phyloP scores from a whole-genome alignment of 495 filamentous ascomycete genomes.

The Evernia prunastri region DNA sequence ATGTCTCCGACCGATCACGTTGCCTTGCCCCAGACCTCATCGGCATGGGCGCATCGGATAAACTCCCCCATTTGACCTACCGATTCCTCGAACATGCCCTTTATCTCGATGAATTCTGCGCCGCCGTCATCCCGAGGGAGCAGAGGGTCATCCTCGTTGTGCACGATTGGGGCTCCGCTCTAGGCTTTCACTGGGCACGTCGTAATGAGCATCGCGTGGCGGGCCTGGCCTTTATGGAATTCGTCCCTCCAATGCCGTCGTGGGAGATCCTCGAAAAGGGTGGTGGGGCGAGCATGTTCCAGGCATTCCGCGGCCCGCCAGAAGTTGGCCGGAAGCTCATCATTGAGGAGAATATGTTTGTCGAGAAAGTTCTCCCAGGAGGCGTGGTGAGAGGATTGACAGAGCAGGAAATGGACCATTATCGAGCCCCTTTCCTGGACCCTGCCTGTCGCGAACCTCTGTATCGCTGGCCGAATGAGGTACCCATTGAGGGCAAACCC shows the following conservation, averaged over 20 bases:
- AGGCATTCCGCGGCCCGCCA: neutral
- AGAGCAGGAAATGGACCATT: neutral
- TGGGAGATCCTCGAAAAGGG: neutral
- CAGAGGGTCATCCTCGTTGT: neutral
- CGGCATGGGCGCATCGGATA: neutral
- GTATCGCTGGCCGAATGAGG: neutral
- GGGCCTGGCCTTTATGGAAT: neutral
- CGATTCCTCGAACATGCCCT: neutral
- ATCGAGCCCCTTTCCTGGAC: neutral
- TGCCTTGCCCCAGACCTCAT: neutral
- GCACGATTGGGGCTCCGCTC: conserved; percentile 1
- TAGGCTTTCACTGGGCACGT: neutral
- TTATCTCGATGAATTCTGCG: neutral
- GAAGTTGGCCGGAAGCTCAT: conserved; percentile 1
- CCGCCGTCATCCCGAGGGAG: neutral
- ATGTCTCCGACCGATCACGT: neutral
- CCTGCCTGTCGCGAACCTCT: neutral
- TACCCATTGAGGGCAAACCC: neutral
- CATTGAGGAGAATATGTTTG: neutral
- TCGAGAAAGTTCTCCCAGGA: neutral
- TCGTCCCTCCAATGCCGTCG: neutral
- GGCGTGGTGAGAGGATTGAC: neutral
- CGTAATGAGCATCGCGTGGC: neutral
- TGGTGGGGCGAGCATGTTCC: neutral
- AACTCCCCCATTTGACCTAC: neutral